Evolutionary conservation across 139 green algal species (phyloP), one percentile per base, ranked within the genome.

Genomic region (Volvox reticuliferus): DNA sequence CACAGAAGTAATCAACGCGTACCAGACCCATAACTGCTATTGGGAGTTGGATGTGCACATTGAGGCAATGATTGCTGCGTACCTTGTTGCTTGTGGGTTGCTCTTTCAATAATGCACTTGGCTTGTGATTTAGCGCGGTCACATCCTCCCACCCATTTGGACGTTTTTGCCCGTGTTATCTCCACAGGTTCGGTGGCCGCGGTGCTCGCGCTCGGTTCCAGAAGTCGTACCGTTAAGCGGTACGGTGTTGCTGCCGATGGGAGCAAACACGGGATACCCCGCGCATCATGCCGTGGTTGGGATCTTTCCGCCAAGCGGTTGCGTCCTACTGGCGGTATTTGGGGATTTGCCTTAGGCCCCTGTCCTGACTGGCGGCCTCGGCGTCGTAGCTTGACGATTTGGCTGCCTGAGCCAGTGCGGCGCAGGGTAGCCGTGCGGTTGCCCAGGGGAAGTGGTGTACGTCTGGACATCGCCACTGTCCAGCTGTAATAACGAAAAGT

Each of bases 151-250:
- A n/a, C n/a, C n/a, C n/a, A n/a, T 55, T 55, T 55, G 44, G 9
- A 55, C 44, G 44, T 55, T 55, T n/a, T 55, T 55, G 44, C 44
- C 9, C 44, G 12, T 73, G 65, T 28, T 73, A 17, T 69, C 65
- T 91, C 36, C 92, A 88, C 94, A 97, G 95, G 95, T 99, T 99
- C 85, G 98, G 98, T 92, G 98, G 98, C 91, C 97, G 96, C 71
- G 98, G 98, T 94, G 98, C 98, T 35, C 96, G 98, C 82, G 96
- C 98, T 0, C 95, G 98, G 63, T 99, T 98, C 97, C 98, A 99
- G 95, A 99, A 99, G 95, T 99, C 98, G 71, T 99, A 99, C 96
- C 97, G 98, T 94, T 99, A 97, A 91, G 87, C 76, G 75, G 87
- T 91, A 86, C 61, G 76, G 18, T 20, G 61, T 26, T 61, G 61